Evolutionary conservation across 2,329 filamentous ascomycete species (phyloP).

Genomic region (Aureobasidium sp.): DNA sequence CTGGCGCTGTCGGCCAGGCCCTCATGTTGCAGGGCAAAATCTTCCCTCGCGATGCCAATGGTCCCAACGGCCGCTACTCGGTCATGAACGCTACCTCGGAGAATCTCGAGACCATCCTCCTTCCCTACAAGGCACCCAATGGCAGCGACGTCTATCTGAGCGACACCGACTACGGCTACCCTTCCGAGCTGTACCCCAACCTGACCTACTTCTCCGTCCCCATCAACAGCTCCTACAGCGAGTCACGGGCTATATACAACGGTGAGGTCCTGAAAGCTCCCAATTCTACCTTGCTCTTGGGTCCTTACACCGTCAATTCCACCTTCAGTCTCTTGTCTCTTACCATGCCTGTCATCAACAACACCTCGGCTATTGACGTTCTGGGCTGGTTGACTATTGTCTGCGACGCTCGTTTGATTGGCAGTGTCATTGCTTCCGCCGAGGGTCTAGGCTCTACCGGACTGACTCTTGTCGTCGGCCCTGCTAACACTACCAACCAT

Average conservation of each 20-base stretch:
- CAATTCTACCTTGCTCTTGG: slow-evolving; percentile 60
- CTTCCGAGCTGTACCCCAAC: slow-evolving; percentile 67
- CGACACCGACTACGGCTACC: slow-evolving; percentile 56
- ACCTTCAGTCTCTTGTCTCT: slow-evolving; percentile 71
- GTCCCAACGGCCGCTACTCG: slow-evolving; percentile 39
- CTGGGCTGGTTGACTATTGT: slow-evolving; percentile 79
- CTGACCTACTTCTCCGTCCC: slow-evolving; percentile 51
- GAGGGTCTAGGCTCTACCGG: slow-evolving; percentile 67
- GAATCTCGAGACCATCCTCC: slow-evolving; percentile 39
- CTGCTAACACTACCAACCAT: slow-evolving; percentile 55
- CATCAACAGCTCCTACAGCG: slow-evolving; percentile 28
- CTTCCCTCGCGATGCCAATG: slow-evolving; percentile 60
- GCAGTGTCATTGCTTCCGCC: slow-evolving; percentile 52
- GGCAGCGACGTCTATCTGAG: slow-evolving; percentile 55
- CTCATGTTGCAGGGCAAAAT: slow-evolving; percentile 63
- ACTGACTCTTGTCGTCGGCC: slow-evolving; percentile 61
- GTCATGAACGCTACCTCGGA: slow-evolving; percentile 55
- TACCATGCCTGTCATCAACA: slow-evolving; percentile 70
- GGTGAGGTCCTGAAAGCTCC: slow-evolving; percentile 32
- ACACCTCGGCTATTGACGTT: slow-evolving; percentile 51
- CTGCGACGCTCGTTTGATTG: slow-evolving; percentile 57
- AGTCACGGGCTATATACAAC: slow-evolving; percentile 33
- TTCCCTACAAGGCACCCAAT: slow-evolving; percentile 55
- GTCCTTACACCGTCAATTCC: slow-evolving; percentile 64
- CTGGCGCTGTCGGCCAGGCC: slow-evolving; percentile 38